Evolutionary conservation across 2,329 filamentous ascomycete species (phyloP).

Genomic region (Bipolaris cookei): DNA sequence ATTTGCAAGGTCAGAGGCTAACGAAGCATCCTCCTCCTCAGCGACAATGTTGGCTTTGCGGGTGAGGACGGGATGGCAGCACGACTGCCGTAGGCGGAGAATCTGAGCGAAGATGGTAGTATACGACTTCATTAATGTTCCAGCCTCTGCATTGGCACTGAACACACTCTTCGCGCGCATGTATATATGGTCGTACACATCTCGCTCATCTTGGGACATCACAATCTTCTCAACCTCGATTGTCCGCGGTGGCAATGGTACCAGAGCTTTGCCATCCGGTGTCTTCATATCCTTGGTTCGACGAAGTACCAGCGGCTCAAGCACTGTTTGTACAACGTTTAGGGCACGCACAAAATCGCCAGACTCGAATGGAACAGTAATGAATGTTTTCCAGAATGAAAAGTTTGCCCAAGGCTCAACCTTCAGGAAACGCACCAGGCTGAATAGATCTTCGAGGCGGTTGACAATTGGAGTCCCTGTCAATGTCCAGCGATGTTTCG

Average conservation of each 20-base stretch:
- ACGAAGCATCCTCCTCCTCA: constrained; percentile 84
- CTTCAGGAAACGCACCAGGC: constrained; percentile 85
- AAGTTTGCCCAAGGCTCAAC: constrained; percentile 99
- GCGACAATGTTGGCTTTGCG: constrained; percentile 83
- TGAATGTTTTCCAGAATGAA: constrained; percentile 98
- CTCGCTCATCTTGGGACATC: constrained; percentile 80
- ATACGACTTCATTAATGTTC: constrained; percentile 92
- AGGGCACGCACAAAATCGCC: constrained; percentile 92
- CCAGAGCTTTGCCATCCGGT: constrained; percentile 79
- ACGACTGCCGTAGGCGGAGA: constrained; percentile 87
- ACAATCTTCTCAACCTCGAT: constrained; percentile 89
- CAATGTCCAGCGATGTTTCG: constrained; percentile 87
- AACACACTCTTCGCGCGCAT: constrained; percentile 83
- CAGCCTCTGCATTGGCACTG: constrained; percentile 83
- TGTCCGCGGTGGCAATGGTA: constrained; percentile 79
- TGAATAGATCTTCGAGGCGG: constrained; percentile 91
- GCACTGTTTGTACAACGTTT: constrained; percentile 94
- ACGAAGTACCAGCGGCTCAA: constrained; percentile 93
- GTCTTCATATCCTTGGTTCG: constrained; percentile 99
- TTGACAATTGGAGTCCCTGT: constrained; percentile 98
- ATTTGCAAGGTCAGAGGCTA: constrained; percentile 76
- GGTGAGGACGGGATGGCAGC: constrained; percentile 90
- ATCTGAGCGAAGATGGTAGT: constrained; percentile 98
- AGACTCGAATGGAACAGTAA: constrained; percentile 94
- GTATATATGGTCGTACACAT: constrained; percentile 92